These are phyloP conservation scores for Gastrolobium villosum DNA, from an alignment of 306 rosid genomes.

Conservation along the genomic window DNA sequence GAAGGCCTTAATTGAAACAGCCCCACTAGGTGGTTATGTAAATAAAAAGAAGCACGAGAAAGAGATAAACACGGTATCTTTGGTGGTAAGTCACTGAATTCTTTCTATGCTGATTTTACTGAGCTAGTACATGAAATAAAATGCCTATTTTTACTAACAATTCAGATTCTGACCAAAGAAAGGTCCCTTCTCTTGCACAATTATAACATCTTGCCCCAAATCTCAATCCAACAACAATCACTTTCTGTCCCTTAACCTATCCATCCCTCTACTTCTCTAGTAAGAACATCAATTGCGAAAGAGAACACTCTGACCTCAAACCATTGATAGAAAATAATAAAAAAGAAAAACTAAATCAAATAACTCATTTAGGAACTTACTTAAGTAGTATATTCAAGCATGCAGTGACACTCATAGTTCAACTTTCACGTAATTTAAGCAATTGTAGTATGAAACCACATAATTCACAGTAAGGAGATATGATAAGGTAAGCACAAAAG, in stretches of 20 bases:
- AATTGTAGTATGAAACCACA: conserved; percentile 17
- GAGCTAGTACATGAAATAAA: conserved; percentile 25
- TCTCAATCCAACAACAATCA: conserved; percentile 11
- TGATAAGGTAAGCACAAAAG: conserved; percentile 22
- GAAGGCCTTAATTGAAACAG: neutral
- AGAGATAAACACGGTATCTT: conserved; percentile 8
- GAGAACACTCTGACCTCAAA: conserved; percentile 14
- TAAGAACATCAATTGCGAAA: neutral
- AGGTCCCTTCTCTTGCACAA: conserved; percentile 28
- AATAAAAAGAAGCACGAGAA: conserved; percentile 17
- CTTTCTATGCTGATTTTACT: conserved; percentile 1
- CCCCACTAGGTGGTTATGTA: neutral
- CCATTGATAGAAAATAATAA: conserved; percentile 10
- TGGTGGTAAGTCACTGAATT: neutral
- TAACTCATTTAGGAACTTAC: conserved; percentile 7
- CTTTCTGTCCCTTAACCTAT: neutral
- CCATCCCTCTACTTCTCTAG: neutral
- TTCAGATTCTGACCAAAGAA: conserved; percentile 24
- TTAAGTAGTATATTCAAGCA: conserved; percentile 10
- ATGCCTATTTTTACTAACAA: neutral
- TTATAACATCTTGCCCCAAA: conserved; percentile 20
- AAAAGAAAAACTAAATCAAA: conserved; percentile 4
- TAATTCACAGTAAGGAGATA: conserved; percentile 30
- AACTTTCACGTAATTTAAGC: conserved; percentile 4
- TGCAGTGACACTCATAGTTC: conserved; percentile 11